Evolutionary conservation across 371 early-diverging fungal species (phyloP).

Genomic region (Conidiobolus incongruus): DNA sequence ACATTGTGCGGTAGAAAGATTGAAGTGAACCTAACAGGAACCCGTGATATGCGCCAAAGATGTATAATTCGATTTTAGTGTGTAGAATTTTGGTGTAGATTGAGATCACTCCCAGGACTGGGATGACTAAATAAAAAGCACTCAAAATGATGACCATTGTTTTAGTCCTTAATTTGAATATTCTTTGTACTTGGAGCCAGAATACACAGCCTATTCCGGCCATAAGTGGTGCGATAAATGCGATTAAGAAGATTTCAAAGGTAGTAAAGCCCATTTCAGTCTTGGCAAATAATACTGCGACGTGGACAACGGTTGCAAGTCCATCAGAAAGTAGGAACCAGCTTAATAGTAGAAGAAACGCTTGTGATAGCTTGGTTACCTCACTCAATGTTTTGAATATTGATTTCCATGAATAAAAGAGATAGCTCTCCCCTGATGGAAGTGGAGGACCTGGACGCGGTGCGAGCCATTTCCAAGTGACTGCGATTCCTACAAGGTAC

Average conservation of each 20-base stretch:
- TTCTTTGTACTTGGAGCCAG: slow-evolving; percentile 20
- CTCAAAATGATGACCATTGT: slow-evolving; percentile 10
- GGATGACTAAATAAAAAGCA: slow-evolving; percentile 11
- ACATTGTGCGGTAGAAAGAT: slow-evolving; percentile 17
- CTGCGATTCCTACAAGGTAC: slow-evolving; percentile 17
- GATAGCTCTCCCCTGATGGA: slow-evolving; percentile 14
- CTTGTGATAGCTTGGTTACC: slow-evolving; percentile 10
- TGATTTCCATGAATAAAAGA: slow-evolving; percentile 17
- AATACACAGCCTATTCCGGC: slow-evolving; percentile 22
- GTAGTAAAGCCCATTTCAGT: neutral
- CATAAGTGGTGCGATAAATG: slow-evolving; percentile 17
- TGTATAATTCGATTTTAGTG: slow-evolving; percentile 16
- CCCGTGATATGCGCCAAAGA: slow-evolving; percentile 12
- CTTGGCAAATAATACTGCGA: slow-evolving; percentile 12
- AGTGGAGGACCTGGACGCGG: slow-evolving; percentile 29
- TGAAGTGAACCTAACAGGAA: slow-evolving; percentile 25
- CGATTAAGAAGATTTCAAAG: slow-evolving; percentile 11
- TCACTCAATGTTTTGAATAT: slow-evolving; percentile 9
- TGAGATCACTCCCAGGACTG: slow-evolving; percentile 26
- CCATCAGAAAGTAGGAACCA: slow-evolving; percentile 21
- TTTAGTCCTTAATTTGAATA: slow-evolving; percentile 8
- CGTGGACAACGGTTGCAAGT: slow-evolving; percentile 12
- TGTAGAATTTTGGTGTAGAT: slow-evolving; percentile 15
- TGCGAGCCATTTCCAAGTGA: slow-evolving; percentile 13
- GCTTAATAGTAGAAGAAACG: slow-evolving; percentile 15